A percentile compares a stretch with the other conserved stretches of the same genome.
phyloP scores from a whole-genome alignment of 1,284 basidiomycete genomes.

The Fomitiporia mediterranea region DNA sequence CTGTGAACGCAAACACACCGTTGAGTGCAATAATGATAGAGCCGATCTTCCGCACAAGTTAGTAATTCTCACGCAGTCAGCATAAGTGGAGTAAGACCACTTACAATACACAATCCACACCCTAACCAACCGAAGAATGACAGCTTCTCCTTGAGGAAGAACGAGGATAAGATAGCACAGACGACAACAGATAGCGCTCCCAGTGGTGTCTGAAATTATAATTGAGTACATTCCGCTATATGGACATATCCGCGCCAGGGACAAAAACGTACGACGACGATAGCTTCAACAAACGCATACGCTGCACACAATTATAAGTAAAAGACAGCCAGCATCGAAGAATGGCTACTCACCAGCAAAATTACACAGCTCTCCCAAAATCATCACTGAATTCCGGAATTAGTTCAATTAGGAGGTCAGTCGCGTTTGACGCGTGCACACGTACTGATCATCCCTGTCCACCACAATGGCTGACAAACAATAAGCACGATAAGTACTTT shows the following conservation, averaged over 20 bases:
- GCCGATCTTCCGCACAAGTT: conserved; percentile 11
- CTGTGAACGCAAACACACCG: conserved; percentile 29
- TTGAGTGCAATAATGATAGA: conserved; percentile 48
- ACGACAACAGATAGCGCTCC: conserved; percentile 68
- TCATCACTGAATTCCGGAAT: conserved; percentile 35
- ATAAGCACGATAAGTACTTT: background rate
- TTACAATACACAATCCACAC: conserved; percentile 50
- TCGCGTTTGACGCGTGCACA: background rate
- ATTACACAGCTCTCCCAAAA: conserved; percentile 35
- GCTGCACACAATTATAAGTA: conserved; percentile 21
- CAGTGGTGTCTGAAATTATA: conserved; percentile 46
- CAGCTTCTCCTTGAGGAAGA: conserved; percentile 60
- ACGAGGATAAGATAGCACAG: conserved; percentile 66
- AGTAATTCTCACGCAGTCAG: background rate
- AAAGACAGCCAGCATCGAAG: background rate
- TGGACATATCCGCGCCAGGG: background rate
- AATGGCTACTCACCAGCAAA: conserved; percentile 23
- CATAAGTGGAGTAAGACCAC: conserved; percentile 24
- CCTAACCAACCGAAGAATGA: conserved; percentile 58
- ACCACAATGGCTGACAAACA: conserved; percentile 41
- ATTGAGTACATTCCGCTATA: conserved; percentile 11
- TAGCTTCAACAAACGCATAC: conserved; percentile 46
- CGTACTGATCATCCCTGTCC: conserved; percentile 41
- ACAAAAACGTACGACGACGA: conserved; percentile 38
- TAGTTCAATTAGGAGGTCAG: background rate